Base-by-base conservation (phyloP, 1,284 basidiomycete genomes). In the Spongispora temasekensis region DNA sequence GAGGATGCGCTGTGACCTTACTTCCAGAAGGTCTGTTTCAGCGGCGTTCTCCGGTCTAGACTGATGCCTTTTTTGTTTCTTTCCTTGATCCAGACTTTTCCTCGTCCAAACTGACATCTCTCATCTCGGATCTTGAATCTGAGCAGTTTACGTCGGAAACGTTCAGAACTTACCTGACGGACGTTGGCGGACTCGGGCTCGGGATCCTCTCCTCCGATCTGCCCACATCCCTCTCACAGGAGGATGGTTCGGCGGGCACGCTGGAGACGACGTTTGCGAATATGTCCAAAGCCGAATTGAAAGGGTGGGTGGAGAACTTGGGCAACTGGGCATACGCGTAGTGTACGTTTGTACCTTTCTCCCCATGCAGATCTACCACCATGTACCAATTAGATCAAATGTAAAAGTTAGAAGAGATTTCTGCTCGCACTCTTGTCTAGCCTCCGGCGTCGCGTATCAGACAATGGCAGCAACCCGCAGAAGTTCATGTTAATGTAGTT, bases 1-100 rank as follows among this genome's bases (percentile, higher is more conserved):
- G 97, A 19, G 97, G 97, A 19, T 99, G 97, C 71, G 92, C 97
- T 2, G 95, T 99, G 30, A 98, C 96, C 6, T 85, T 99, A 34
- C 83, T 99, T 55, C 96, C 96, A 55, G 95, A 98, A 77, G 85
- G 94, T 88, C 62, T 59, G 83, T 31, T 59, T 60, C 34, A 4
- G 30, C 37, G 2, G 57, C 23, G 25, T 13, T 8, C 31, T 31
- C n/a, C n/a, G 1, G 40, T 13, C 37, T 42, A 56, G 53, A 53
- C 65, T 70, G 55, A 69, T 23, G 4, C 2, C 32, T 46, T 59
- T 63, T 55, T 46, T 46, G 53, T 59, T 59, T 71, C n/a, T n/a
- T n/a, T n/a, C n/a, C n/a, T n/a, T n/a, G n/a, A n/a, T n/a, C 91
- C 51, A 72, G 91, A 87, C 64, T 89, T 94, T 78, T 75, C 85